phyloP scores from a whole-genome alignment of 768 basidiomycete genomes.

The Panaeolus papilionaceus region DNA sequence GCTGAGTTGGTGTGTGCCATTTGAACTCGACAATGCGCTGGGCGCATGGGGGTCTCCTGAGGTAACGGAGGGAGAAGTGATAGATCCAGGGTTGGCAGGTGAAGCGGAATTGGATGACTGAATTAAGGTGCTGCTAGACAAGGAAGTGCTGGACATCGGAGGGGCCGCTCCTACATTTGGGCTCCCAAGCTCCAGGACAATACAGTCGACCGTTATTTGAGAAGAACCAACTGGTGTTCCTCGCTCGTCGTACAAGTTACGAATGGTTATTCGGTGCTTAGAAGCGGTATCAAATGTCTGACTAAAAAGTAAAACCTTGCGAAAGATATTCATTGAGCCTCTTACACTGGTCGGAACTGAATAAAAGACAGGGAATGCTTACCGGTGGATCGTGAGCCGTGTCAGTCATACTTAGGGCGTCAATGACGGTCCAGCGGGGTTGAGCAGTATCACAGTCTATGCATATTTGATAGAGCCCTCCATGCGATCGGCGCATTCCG shows the following conservation, averaged over 20 bases:
- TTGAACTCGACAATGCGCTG: no score
- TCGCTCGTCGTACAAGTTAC: not conserved
- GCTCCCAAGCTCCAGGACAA: not conserved
- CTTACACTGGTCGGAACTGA: no score
- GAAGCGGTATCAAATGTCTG: not conserved
- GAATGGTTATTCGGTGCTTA: not conserved
- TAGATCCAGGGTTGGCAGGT: not conserved
- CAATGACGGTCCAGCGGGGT: conserved; percentile 27
- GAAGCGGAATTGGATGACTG: not conserved
- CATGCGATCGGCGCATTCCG: conserved; percentile 32
- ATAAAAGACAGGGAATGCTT: conserved; percentile 8
- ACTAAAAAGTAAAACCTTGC: not conserved
- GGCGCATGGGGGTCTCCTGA: no score
- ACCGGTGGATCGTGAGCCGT: conserved; percentile 35
- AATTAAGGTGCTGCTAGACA: not conserved
- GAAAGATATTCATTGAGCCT: not conserved
- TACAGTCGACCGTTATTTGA: not conserved
- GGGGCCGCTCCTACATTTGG: not conserved
- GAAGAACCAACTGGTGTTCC: not conserved
- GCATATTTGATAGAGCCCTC: conserved; percentile 34
- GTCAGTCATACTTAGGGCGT: conserved; percentile 32
- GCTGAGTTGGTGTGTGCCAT: no score
- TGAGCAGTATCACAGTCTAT: conserved; percentile 35
- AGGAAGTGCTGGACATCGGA: not conserved
- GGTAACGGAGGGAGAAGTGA: no score